Conservation (phyloP, 2,329 filamentous ascomycete species). For the Cryphonectria naterciae region DNA sequence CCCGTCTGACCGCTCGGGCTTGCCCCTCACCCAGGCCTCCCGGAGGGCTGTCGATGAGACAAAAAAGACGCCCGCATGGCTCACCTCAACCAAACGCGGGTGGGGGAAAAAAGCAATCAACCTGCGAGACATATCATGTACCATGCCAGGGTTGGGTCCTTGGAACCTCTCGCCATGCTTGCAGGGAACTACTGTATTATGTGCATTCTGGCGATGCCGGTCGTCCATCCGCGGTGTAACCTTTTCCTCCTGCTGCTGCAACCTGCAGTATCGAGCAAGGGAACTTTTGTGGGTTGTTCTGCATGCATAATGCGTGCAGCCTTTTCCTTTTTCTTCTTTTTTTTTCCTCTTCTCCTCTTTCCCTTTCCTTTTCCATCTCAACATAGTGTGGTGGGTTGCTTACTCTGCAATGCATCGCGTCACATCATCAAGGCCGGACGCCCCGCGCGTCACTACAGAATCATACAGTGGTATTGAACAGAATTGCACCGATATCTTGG, state of each 20-base stretch:
- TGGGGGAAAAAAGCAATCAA: not conserved
- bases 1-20: not conserved
- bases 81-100: not conserved
- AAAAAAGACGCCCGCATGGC: conserved; percentile 7
- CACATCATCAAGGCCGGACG: not conserved
- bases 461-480: not conserved
- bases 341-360: too few species aligned
- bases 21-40: not conserved
- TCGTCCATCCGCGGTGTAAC: not conserved
- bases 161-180: conserved; percentile 3
- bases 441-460: not conserved
- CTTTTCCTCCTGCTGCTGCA: not conserved
- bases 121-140: not conserved
- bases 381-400: not conserved
- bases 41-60: not conserved
- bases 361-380: too few species aligned
- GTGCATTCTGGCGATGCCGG: not conserved
- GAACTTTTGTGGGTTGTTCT: not conserved
- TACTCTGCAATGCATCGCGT: not conserved
- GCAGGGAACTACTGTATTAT: not conserved
- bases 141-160: not conserved
- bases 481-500: conserved; percentile 6
- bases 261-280: not conserved
- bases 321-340: not conserved
- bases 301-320: not conserved